These are phyloP conservation scores for Priceomyces carsonii DNA, from an alignment of 805 yeast species.

Conservation along the genomic window DNA sequence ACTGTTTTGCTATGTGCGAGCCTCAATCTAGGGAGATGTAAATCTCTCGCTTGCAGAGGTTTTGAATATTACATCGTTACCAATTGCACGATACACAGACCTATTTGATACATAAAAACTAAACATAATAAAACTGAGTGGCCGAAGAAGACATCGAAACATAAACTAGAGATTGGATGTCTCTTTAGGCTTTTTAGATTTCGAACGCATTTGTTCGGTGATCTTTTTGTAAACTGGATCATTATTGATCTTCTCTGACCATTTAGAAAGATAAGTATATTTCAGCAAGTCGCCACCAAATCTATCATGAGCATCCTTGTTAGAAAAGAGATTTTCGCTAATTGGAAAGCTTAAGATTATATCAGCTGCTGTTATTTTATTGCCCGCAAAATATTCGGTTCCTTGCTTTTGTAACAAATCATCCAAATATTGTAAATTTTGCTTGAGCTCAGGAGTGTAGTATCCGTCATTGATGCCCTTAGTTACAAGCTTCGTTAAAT, in stretches of 20 bases:
- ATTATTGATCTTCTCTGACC: slow-evolving; percentile 2
- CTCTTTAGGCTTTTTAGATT: no score
- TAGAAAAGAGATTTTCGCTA: slow-evolving; percentile 36
- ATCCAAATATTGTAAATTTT: slow-evolving; percentile 31
- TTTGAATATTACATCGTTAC: no score
- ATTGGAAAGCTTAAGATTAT: slow-evolving; percentile 38
- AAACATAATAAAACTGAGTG: no score
- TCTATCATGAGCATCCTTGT: slow-evolving; percentile 9
- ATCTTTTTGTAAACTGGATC: slow-evolving; percentile 2
- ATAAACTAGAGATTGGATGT: no score
- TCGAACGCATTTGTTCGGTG: no score
- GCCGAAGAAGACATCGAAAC: no score
- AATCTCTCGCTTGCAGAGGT: no score
- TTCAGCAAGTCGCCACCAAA: not conserved
- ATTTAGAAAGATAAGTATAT: slow-evolving; percentile 1
- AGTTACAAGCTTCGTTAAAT: slow-evolving; percentile 43
- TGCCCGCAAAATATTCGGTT: slow-evolving; percentile 40
- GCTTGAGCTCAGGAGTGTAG: slow-evolving; percentile 47
- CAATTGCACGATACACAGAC: no score
- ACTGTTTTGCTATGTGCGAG: no score
- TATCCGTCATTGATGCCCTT: slow-evolving; percentile 49
- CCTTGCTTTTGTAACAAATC: slow-evolving; percentile 21
- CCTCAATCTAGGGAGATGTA: no score
- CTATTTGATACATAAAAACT: no score
- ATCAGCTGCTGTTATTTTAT: slow-evolving; percentile 39